A percentile compares a stretch with the other conserved stretches of the same genome.
These are phyloP conservation scores for Hypoxylon sp. DNA, from an alignment of 2,329 filamentous ascomycete genomes.

Conservation along the genomic window DNA sequence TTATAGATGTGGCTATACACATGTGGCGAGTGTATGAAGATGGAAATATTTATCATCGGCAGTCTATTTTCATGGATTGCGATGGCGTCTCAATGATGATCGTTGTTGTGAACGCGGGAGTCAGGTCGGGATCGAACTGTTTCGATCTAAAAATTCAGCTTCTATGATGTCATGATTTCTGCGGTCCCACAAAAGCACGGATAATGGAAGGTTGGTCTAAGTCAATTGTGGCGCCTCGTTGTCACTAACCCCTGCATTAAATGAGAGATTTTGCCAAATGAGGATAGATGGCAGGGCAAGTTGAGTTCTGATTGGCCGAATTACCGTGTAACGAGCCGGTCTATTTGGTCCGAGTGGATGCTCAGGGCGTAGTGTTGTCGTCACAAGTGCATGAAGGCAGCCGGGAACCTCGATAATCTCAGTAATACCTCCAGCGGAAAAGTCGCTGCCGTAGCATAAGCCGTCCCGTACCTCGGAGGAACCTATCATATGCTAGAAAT, in stretches of 20 bases:
- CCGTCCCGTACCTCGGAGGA: not conserved
- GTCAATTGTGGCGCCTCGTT: slow-evolving; percentile 25
- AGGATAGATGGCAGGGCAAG: slow-evolving; percentile 16
- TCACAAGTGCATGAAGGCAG: slow-evolving; percentile 28
- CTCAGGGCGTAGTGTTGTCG: slow-evolving; percentile 32
- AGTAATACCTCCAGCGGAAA: slow-evolving; percentile 8
- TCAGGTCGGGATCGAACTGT: slow-evolving; percentile 20
- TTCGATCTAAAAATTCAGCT: slow-evolving; percentile 11
- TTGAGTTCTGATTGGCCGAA: slow-evolving; percentile 28
- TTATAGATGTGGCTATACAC: slow-evolving; percentile 5
- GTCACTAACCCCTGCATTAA: slow-evolving; percentile 32
- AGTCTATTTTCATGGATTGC: slow-evolving; percentile 1
- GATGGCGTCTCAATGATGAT: not conserved
- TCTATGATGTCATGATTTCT: slow-evolving; percentile 39
- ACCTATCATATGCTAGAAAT: slow-evolving; percentile 16
- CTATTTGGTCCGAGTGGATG: slow-evolving; percentile 35
- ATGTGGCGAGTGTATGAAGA: slow-evolving; percentile 3
- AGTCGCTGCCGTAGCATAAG: slow-evolving; percentile 3
- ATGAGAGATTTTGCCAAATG: slow-evolving; percentile 34
- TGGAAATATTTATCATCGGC: not conserved
- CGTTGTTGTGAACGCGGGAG: not conserved
- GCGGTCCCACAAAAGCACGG: slow-evolving; percentile 2
- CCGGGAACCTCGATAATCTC: slow-evolving; percentile 25
- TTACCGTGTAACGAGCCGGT: slow-evolving; percentile 17
- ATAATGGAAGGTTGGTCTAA: slow-evolving; percentile 6